Evolutionary conservation across 2,329 filamentous ascomycete genomes (phyloP).

Genomic region (Aplosporella prunicola): DNA sequence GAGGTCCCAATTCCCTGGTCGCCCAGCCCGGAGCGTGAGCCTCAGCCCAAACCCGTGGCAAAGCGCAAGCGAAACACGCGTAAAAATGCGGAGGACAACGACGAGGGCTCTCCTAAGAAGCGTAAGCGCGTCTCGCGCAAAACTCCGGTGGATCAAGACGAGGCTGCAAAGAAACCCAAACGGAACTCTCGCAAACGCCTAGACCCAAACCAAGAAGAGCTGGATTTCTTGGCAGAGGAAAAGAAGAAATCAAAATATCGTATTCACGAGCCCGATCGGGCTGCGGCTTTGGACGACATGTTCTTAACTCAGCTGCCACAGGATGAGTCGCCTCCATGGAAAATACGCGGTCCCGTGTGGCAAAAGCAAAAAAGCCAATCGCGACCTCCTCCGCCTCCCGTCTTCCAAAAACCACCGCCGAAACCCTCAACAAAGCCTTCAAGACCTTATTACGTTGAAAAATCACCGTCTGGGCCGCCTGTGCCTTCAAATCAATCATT

Average conservation of each 20-base stretch:
- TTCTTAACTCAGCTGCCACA: constrained; percentile 37
- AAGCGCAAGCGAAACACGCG: constrained; percentile 4
- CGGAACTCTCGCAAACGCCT: constrained; percentile 1
- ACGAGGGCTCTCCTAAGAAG: background rate
- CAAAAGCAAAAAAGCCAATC: constrained; percentile 26
- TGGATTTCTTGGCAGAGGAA: background rate
- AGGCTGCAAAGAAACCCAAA: constrained; percentile 4
- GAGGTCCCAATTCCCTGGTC: background rate
- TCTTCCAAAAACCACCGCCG: constrained; percentile 13
- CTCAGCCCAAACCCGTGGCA: background rate
- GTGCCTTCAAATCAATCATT: too few relatives aligned
- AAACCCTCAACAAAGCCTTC: too few relatives aligned
- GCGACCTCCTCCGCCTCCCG: constrained; percentile 13
- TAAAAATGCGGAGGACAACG: background rate
- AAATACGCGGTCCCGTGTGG: constrained; percentile 40
- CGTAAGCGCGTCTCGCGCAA: too few relatives aligned
- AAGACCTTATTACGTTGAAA: too few relatives aligned
- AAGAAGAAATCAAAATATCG: constrained; percentile 30
- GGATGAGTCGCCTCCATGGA: constrained; percentile 25
- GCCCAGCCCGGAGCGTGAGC: too few relatives aligned
- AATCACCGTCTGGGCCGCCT: too few relatives aligned
- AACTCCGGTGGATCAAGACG: too few relatives aligned
- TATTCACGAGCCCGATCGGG: constrained; percentile 34
- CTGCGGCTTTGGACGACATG: constrained; percentile 31
- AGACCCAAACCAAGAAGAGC: too few relatives aligned